Conservation (phyloP, 2,329 filamentous ascomycete genomes). For the Plectosphaerella sp. region DNA sequence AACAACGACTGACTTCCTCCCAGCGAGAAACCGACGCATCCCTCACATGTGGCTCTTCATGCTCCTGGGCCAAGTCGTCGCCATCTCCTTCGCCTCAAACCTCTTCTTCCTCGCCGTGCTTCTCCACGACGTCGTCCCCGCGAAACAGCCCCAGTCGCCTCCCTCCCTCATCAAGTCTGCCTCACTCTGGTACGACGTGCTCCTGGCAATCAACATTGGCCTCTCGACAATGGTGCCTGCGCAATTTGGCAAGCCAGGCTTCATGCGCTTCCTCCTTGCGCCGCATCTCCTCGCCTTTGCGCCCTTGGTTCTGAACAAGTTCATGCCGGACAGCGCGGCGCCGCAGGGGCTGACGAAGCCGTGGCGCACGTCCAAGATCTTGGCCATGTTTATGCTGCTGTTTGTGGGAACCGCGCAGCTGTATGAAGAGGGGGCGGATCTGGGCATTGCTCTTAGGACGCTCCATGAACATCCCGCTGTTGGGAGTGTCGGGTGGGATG, state of each 20-base stretch:
- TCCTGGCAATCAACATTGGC: constrained; percentile 10
- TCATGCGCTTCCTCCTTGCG: constrained; percentile 14
- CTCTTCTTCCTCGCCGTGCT: constrained; percentile 19
- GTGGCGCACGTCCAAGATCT: constrained; percentile 3
- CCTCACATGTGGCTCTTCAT: constrained; percentile 17
- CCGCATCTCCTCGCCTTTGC: constrained; percentile 19
- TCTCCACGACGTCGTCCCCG: not conserved
- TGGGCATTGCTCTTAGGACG: constrained; percentile 3
- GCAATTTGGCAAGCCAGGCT: constrained; percentile 6
- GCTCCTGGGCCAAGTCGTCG: constrained; percentile 19
- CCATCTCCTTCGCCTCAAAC: constrained; percentile 20
- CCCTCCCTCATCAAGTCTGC: not conserved
- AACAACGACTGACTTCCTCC: not conserved
- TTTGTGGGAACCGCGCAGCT: constrained; percentile 3
- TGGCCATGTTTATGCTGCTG: constrained; percentile 8
- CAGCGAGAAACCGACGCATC: constrained; percentile 13
- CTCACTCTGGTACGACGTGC: constrained; percentile 5
- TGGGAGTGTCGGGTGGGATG: constrained; percentile 20
- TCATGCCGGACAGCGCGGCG: constrained; percentile 3
- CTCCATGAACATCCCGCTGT: constrained; percentile 19
- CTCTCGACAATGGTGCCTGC: constrained; percentile 11
- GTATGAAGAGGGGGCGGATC: not conserved
- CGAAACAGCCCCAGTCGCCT: not conserved
- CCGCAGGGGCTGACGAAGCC: constrained; percentile 5
- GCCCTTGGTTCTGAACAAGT: constrained; percentile 13